A percentile compares a stretch with the other conserved stretches of the same genome.
These are phyloP conservation scores for Comarum palustre DNA, from an alignment of 306 rosid genomes.

Conservation along the genomic window DNA sequence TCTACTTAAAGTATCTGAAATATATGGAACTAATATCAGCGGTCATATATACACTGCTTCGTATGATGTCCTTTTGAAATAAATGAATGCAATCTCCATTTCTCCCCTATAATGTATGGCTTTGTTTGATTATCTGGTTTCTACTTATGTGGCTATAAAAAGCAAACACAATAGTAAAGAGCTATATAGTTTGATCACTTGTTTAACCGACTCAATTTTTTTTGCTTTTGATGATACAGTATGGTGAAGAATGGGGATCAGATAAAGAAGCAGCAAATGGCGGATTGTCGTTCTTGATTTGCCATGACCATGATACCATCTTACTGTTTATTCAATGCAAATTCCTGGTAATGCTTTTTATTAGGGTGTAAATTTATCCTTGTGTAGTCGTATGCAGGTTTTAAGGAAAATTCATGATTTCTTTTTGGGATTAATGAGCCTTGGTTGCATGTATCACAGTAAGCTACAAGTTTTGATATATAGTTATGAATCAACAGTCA, in stretches of 20 bases:
- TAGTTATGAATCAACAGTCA: not conserved
- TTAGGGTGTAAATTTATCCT: not conserved
- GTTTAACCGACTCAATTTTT: conserved; percentile 3
- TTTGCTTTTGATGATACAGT: conserved; percentile 43
- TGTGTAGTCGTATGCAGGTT: not conserved
- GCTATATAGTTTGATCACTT: not conserved
- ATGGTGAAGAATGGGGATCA: conserved; percentile 63
- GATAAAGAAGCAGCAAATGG: conserved; percentile 84
- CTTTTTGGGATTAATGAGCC: not conserved
- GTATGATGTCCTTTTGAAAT: not conserved
- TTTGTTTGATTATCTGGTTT: not conserved
- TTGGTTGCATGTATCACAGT: not conserved
- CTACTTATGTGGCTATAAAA: not conserved
- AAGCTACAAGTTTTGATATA: not conserved
- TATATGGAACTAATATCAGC: not conserved
- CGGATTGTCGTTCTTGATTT: conserved; percentile 77
- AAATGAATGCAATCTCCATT: not conserved
- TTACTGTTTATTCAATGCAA: not conserved
- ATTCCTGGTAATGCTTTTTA: not conserved
- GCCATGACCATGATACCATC: not conserved
- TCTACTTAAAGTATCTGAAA: not conserved
- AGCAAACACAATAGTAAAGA: not conserved
- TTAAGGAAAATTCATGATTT: not conserved
- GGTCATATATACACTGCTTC: not conserved
- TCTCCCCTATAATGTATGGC: not conserved